These are phyloP conservation scores for Lyophyllum decastes DNA, from an alignment of 768 basidiomycete species.

Conservation along the genomic window DNA sequence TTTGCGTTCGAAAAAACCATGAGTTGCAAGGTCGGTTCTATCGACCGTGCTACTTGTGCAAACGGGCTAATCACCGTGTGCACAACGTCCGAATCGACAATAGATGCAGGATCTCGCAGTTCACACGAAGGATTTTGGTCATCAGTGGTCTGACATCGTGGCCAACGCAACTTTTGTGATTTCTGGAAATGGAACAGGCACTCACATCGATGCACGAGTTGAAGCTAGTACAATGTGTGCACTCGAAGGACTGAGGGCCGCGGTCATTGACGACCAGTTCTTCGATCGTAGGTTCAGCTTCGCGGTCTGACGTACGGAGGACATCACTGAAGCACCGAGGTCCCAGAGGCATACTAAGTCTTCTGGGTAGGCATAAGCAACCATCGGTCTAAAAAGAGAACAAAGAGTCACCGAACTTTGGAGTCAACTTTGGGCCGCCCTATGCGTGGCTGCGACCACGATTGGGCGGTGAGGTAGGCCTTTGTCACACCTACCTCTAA, in stretches of 20 bases:
- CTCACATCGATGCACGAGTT: constrained; percentile 25
- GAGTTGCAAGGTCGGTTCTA: constrained; percentile 33
- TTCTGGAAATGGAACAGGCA: not conserved
- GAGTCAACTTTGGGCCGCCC: constrained; percentile 2
- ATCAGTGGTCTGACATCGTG: constrained; percentile 18
- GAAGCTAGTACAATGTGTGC: constrained; percentile 25
- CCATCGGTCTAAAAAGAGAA: constrained; percentile 49
- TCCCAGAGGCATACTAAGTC: constrained; percentile 47
- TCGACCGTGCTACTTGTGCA: constrained; percentile 31
- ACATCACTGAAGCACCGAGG: constrained; percentile 15
- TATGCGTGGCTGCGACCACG: constrained; percentile 14
- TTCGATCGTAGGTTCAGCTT: constrained; percentile 13
- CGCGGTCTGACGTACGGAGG: constrained; percentile 5
- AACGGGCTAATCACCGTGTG: constrained; percentile 19
- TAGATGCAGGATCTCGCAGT: not conserved
- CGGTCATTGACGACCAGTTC: constrained; percentile 8
- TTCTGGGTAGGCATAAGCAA: constrained; percentile 45
- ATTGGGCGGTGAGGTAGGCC: constrained; percentile 7
- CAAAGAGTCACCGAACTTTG: constrained; percentile 16
- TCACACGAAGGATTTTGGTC: constrained; percentile 5
- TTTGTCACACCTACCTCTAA: constrained; percentile 7
- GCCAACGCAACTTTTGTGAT: not conserved
- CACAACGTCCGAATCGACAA: constrained; percentile 11
- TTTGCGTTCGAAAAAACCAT: constrained; percentile 31
- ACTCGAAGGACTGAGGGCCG: constrained; percentile 9